These are phyloP conservation scores for Solanum chilense DNA, from an alignment of 257 asterid genomes.

Conservation along the genomic window DNA sequence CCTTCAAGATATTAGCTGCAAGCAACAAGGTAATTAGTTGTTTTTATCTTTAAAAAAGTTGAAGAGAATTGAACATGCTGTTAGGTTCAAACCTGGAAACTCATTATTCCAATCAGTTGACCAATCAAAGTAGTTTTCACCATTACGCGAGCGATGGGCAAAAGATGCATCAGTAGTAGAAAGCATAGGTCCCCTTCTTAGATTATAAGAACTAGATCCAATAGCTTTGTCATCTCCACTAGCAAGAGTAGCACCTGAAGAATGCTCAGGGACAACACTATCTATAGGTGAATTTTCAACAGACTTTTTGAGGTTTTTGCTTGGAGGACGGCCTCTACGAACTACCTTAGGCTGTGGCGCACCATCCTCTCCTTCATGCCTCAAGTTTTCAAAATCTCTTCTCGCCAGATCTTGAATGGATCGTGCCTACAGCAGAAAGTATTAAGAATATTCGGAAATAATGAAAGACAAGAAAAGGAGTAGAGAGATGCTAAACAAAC, in stretches of 20 bases:
- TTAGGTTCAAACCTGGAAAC: slow-evolving; percentile 64
- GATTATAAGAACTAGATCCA: slow-evolving; percentile 68
- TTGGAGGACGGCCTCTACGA: slow-evolving; percentile 95
- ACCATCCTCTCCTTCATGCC: slow-evolving; percentile 84
- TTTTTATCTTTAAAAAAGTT: background rate
- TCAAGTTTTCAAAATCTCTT: slow-evolving; percentile 77
- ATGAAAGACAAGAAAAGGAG: background rate
- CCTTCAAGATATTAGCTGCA: slow-evolving; percentile 77
- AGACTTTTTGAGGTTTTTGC: slow-evolving; percentile 56
- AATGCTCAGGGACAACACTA: slow-evolving; percentile 36
- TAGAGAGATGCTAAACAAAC: slow-evolving; percentile 17
- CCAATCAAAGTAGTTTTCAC: slow-evolving; percentile 62
- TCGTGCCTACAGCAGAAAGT: slow-evolving; percentile 49
- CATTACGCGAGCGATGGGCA: slow-evolving; percentile 44
- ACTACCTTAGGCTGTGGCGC: slow-evolving; percentile 90
- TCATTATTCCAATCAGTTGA: slow-evolving; percentile 79
- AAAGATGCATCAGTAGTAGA: slow-evolving; percentile 36
- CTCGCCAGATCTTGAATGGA: slow-evolving; percentile 74
- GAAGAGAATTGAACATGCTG: background rate
- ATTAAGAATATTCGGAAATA: slow-evolving; percentile 4
- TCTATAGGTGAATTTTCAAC: slow-evolving; percentile 44
- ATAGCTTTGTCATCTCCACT: slow-evolving; percentile 46
- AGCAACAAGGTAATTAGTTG: background rate
- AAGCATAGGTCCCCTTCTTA: slow-evolving; percentile 42
- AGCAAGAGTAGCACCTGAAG: slow-evolving; percentile 52